A percentile compares a stretch with the other conserved stretches of the same genome.
phyloP scores from a whole-genome alignment of 768 basidiomycete genomes.

The Tricholoma furcatifolium region DNA sequence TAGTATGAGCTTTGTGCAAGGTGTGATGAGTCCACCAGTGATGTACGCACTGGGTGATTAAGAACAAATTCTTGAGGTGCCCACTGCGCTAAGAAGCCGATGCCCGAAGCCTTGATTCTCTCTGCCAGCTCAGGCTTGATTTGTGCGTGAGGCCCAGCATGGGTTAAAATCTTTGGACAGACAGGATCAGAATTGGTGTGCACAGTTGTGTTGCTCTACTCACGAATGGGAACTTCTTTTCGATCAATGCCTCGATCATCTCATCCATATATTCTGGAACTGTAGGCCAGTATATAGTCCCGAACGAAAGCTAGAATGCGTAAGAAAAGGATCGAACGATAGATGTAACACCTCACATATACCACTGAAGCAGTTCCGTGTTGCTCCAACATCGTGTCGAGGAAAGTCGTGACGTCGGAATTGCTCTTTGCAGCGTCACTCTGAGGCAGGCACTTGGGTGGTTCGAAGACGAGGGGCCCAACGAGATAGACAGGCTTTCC shows the following conservation, averaged over 20 bases:
- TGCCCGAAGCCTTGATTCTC: slow-evolving; percentile 14
- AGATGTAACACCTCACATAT: slow-evolving; percentile 15
- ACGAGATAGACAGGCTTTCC: slow-evolving; percentile 14
- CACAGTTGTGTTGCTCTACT: too few species aligned
- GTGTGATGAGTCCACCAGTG: too few species aligned
- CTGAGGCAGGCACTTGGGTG: not conserved
- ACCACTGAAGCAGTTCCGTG: slow-evolving; percentile 18
- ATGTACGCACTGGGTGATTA: slow-evolving; percentile 15
- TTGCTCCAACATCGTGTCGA: slow-evolving; percentile 6
- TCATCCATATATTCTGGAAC: slow-evolving; percentile 6
- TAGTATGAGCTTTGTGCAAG: too few species aligned
- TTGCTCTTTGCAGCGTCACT: not conserved
- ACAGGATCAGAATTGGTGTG: too few species aligned
- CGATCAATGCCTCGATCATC: slow-evolving; percentile 15
- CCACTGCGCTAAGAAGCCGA: slow-evolving; percentile 18
- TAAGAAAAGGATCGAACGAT: not conserved
- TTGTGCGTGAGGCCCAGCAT: slow-evolving; percentile 16
- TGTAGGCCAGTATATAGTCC: slow-evolving; percentile 17
- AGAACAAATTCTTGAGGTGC: slow-evolving; percentile 21
- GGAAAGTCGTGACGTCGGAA: slow-evolving; percentile 7
- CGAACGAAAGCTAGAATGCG: slow-evolving; percentile 11
- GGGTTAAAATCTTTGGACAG: slow-evolving; percentile 12
- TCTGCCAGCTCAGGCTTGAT: slow-evolving; percentile 4
- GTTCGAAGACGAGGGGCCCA: slow-evolving; percentile 17
- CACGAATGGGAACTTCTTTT: slow-evolving; percentile 18